Evolutionary conservation across 2,329 filamentous ascomycete species (phyloP).

Genomic region (Tetracladium maxilliforme): DNA sequence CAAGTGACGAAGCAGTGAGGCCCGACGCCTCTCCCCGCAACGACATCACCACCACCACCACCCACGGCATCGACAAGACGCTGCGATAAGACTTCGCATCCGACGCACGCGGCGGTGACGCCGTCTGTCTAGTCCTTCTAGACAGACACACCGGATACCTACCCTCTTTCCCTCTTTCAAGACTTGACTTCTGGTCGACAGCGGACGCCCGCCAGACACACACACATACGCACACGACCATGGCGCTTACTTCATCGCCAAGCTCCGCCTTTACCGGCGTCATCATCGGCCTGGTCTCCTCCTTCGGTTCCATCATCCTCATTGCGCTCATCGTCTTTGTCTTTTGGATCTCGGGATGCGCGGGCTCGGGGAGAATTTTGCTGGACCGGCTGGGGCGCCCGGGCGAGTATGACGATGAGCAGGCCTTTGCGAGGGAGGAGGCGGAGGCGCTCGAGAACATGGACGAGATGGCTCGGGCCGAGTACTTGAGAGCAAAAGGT

Average conservation of each 20-base stretch:
- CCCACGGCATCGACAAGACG: no score
- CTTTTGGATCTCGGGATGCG: conserved; percentile 91
- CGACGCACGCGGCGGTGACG: no score
- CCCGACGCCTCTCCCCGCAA: no score
- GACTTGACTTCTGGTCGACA: no score
- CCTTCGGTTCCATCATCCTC: conserved; percentile 79
- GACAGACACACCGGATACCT: no score
- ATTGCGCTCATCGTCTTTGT: conserved; percentile 67
- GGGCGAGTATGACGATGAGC: conserved; percentile 95
- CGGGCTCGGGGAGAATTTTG: conserved; percentile 73
- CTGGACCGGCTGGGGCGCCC: conserved; percentile 86
- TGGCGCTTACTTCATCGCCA: neutral
- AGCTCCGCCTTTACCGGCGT: conserved; percentile 52
- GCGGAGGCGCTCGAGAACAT: conserved; percentile 87
- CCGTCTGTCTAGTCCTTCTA: no score
- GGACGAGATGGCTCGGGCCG: conserved; percentile 81
- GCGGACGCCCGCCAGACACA: no score
- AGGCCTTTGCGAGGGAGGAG: conserved; percentile 86
- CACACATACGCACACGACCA: no score
- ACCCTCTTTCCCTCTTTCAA: no score
- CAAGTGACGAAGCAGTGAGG: no score
- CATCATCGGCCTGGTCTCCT: conserved; percentile 86
- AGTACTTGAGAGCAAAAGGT: conserved; percentile 95
- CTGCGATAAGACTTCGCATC: no score
- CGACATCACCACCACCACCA: no score